phyloP scores from a whole-genome alignment of 2,329 filamentous ascomycete genomes.

The Aspergillus sp. region DNA sequence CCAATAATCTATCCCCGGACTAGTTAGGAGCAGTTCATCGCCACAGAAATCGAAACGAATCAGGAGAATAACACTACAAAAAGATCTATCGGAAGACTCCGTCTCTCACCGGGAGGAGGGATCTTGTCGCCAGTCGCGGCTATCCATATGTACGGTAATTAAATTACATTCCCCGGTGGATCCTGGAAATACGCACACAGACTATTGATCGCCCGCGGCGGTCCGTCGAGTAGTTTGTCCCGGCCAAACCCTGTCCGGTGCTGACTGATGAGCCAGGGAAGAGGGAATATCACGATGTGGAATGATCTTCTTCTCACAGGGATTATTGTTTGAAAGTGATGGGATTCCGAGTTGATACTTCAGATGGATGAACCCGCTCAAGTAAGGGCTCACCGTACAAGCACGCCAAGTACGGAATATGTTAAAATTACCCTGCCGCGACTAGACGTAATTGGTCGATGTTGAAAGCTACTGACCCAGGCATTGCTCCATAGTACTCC shows the following conservation, averaged over 20 bases:
- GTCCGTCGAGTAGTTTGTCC: background rate
- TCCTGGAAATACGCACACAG: background rate
- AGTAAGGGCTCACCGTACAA: too few relatives aligned
- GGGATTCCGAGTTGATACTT: background rate
- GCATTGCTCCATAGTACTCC: too few relatives aligned
- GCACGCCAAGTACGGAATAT: too few relatives aligned
- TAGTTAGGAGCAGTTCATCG: too few relatives aligned
- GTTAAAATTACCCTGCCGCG: too few relatives aligned
- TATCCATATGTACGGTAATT: slow-evolving; percentile 6
- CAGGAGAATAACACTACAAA: background rate
- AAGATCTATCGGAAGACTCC: background rate
- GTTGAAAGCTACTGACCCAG: too few relatives aligned
- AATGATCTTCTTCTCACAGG: background rate
- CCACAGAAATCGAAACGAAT: background rate
- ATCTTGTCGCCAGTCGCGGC: slow-evolving; percentile 19
- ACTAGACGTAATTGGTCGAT: too few relatives aligned
- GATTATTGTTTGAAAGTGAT: background rate
- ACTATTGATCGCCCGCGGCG: slow-evolving; percentile 1
- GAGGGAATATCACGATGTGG: background rate
- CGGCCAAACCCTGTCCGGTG: background rate
- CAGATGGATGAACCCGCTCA: background rate
- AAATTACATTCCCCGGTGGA: background rate
- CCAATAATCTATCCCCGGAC: too few relatives aligned
- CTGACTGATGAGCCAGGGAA: background rate
- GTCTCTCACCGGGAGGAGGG: background rate